Conservation (phyloP, 805 yeast species). For the Candida ipomoeae region DNA sequence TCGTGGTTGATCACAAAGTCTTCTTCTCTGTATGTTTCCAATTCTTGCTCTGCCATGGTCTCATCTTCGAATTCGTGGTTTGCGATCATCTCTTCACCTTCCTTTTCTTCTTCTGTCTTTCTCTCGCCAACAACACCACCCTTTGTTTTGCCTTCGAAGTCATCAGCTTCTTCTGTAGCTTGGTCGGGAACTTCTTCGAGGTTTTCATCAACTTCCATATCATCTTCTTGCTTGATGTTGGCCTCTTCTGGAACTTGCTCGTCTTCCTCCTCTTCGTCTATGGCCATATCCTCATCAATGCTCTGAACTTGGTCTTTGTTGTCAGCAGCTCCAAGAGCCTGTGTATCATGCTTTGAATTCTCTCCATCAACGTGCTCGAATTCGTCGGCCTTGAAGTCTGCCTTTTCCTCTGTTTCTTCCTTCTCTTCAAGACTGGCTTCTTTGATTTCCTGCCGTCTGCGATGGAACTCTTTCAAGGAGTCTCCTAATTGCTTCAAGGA, state of each 20-base stretch:
- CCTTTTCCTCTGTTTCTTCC: constrained; percentile 47
- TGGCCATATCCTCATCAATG: constrained; percentile 75
- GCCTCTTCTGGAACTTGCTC: constrained; percentile 22
- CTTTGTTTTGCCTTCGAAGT: constrained; percentile 45
- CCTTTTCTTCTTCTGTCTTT: constrained; percentile 22
- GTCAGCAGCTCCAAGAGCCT: constrained; percentile 88
- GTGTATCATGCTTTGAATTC: constrained; percentile 73
- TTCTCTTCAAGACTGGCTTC: constrained; percentile 49
- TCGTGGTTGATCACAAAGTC: constrained; percentile 22
- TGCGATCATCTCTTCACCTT: constrained; percentile 10
- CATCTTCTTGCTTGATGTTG: constrained; percentile 23
- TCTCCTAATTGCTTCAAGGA: constrained; percentile 88
- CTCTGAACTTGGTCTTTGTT: constrained; percentile 67
- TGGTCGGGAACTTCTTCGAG: constrained; percentile 25
- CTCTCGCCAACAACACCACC: constrained; percentile 52
- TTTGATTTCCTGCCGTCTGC: constrained; percentile 81
- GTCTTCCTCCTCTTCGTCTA: constrained; percentile 59
- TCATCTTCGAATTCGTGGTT: constrained; percentile 28
- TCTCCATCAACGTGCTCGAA: constrained; percentile 82
- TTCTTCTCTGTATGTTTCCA: constrained; percentile 9
- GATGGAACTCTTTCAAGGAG: constrained; percentile 84
- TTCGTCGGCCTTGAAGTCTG: constrained; percentile 75
- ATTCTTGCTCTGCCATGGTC: constrained; percentile 12
- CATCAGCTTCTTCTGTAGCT: constrained; percentile 29
- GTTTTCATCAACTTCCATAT: constrained; percentile 29